phyloP scores from a whole-genome alignment of 805 yeast genomes.

The Schizosaccharomyces japonicus region DNA sequence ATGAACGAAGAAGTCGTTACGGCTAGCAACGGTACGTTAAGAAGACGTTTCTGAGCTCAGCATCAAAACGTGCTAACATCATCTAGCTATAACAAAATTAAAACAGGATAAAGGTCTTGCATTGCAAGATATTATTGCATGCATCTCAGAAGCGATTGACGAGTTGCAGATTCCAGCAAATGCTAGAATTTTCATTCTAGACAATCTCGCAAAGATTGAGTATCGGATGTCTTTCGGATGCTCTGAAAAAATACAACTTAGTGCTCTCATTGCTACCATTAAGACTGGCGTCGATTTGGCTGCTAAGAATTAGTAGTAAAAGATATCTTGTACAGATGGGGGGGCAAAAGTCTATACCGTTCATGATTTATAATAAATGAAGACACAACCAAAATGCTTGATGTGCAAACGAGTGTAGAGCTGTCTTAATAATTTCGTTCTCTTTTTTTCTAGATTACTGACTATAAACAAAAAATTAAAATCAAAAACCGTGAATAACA shows the following conservation, averaged over 20 bases:
- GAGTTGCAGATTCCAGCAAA: conserved; percentile 37
- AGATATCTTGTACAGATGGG: too few species aligned
- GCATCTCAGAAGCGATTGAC: conserved; percentile 47
- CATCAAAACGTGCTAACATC: not conserved
- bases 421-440: not conserved
- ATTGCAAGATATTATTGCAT: conserved; percentile 56
- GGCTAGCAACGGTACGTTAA: conserved; percentile 18
- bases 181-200: conserved; percentile 40
- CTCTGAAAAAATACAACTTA: conserved; percentile 65
- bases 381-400: too few species aligned
- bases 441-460: not conserved
- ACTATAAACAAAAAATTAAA: not conserved
- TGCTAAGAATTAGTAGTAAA: not conserved
- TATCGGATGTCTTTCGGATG: conserved; percentile 85
- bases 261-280: conserved; percentile 73
- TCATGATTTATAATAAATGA: too few species aligned
- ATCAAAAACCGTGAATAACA: not conserved
- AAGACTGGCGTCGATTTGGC: conserved; percentile 34
- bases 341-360: too few species aligned
- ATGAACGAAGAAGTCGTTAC: conserved; percentile 75
- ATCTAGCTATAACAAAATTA: conserved; percentile 36
- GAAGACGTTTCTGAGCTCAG: not conserved
- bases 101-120: conserved; percentile 68
- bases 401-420: not conserved
- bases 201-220: conserved; percentile 66